These are phyloP conservation scores for Colletotrichum tamarilloi DNA, from an alignment of 2,329 filamentous ascomycete species.

Conservation along the genomic window DNA sequence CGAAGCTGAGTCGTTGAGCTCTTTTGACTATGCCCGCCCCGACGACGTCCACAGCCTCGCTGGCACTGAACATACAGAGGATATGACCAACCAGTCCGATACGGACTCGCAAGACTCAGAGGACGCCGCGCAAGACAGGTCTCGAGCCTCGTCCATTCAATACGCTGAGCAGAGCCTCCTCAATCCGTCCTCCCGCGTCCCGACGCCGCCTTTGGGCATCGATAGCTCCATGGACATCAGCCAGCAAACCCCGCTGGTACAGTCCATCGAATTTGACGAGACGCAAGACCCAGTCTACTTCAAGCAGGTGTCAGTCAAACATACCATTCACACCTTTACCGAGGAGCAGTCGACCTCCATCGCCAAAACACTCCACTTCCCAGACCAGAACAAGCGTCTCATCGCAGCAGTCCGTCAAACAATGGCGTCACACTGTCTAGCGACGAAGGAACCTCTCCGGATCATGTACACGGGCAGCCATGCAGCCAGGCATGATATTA, in stretches of 20 bases:
- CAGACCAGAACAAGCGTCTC: constrained; percentile 48
- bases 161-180: constrained; percentile 62
- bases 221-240: constrained; percentile 38
- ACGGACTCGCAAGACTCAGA: constrained; percentile 30
- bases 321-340: constrained; percentile 56
- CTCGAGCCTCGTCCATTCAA: constrained; percentile 53
- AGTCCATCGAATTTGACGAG: constrained; percentile 60
- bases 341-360: constrained; percentile 52
- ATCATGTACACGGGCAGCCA: constrained; percentile 61
- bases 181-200: constrained; percentile 49
- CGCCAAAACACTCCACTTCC: constrained; percentile 44
- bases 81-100: constrained; percentile 38
- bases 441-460: constrained; percentile 57
- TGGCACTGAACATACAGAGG: constrained; percentile 60
- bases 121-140: constrained; percentile 39
- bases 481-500: constrained; percentile 52
- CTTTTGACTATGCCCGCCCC: constrained; percentile 58
- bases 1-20: constrained; percentile 63
- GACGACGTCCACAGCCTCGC: constrained; percentile 65
- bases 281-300: constrained; percentile 45
- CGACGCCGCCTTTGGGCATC: constrained; percentile 18
- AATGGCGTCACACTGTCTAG: constrained; percentile 58
- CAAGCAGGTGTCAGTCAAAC: constrained; percentile 57
- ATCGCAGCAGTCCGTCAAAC: constrained; percentile 59
- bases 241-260: constrained; percentile 36